Percentiles rank a stretch among this genome's conserved stretches.
These are phyloP conservation scores for Lentinus brumalis DNA, from an alignment of 768 basidiomycete species.

Conservation along the genomic window DNA sequence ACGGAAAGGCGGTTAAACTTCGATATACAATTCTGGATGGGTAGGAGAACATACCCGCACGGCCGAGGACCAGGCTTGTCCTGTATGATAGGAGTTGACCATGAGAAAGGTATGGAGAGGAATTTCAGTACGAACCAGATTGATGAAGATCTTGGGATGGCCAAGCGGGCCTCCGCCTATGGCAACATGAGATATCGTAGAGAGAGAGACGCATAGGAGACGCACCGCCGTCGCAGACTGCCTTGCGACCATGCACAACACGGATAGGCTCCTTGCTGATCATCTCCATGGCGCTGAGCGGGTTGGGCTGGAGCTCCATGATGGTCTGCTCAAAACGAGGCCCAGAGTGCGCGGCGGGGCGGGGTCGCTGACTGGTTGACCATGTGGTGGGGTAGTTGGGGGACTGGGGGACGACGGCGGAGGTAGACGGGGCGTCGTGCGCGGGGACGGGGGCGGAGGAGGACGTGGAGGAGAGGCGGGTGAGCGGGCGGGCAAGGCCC, in stretches of 20 bases:
- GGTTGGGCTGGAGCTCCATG: slow-evolving; percentile 86
- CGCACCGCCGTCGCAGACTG: slow-evolving; percentile 95
- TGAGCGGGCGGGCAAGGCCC: slow-evolving; percentile 30
- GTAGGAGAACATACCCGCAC: slow-evolving; percentile 73
- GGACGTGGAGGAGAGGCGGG: slow-evolving; percentile 29
- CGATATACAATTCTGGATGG: slow-evolving; percentile 5
- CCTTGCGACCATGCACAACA: slow-evolving; percentile 79
- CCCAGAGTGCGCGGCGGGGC: slow-evolving; percentile 57
- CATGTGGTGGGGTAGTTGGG: slow-evolving; percentile 84
- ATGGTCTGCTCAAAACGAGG: slow-evolving; percentile 93
- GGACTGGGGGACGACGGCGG: slow-evolving; percentile 60
- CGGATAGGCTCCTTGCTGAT: slow-evolving; percentile 84
- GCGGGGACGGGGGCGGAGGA: slow-evolving; percentile 26
- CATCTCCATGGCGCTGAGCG: slow-evolving; percentile 89
- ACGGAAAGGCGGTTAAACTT: slow-evolving; percentile 14
- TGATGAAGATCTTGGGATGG: slow-evolving; percentile 96
- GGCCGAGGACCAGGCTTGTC: slow-evolving; percentile 86
- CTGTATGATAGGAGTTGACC: slow-evolving; percentile 39
- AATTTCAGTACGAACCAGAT: slow-evolving; percentile 62
- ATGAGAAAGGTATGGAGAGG: not conserved
- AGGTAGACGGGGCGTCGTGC: slow-evolving; percentile 24
- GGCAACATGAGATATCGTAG: not conserved
- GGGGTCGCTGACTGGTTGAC: slow-evolving; percentile 80
- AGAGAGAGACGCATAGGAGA: slow-evolving; percentile 6
- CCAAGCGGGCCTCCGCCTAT: slow-evolving; percentile 92